Evolutionary conservation across 805 yeast genomes (phyloP), one percentile per base, ranked within the genome.

Genomic region (Starmerella powellii): DNA sequence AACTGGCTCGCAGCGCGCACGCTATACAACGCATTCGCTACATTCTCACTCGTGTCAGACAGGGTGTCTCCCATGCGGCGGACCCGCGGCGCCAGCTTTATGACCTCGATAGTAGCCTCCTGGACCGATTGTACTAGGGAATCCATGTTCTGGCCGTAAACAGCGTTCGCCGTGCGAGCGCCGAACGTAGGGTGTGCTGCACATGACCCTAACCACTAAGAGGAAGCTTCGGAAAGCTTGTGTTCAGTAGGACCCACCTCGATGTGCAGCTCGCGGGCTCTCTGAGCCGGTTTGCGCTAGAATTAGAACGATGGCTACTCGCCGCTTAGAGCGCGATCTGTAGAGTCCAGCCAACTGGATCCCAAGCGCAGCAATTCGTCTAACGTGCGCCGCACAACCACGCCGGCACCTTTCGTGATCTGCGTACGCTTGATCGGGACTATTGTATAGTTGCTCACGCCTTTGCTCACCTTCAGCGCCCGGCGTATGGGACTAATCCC

Each of bases 401-500:
- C 41, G 6, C 41, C 38, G 16, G 50, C 47, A 2, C 50, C 50
- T 8, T 33, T 34, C 13, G 36, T 35, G 4, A 46, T 33, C 15
- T 40, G 40, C 4, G 45, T 40, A 2, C 37, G 37, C 21, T 34
- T 37, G 17, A 46, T 35, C 8, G 50, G 50, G 6, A 26, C 36
- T 4, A 46, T 32, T 3, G 50, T 40, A 30, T 36, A 37, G 17
- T 44, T 35, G 15, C 34, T 38, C 6, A 46, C 39, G 12, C 46
- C 42, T 24, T 35, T 38, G 17, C 46, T 30, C 8, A 45, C 46
- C 15, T 18, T 37, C 12, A 48, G 23, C 2, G 47, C 48, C 11
- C 34, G 29, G 2, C 80, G 69, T 0, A 88, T 72, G 0, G 96
- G 88, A 0, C 87, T 79, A 21, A 91, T 63, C 0, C 97, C 98